Conservation (phyloP, 257 asterid genomes). For the Solanum paucissectum region DNA sequence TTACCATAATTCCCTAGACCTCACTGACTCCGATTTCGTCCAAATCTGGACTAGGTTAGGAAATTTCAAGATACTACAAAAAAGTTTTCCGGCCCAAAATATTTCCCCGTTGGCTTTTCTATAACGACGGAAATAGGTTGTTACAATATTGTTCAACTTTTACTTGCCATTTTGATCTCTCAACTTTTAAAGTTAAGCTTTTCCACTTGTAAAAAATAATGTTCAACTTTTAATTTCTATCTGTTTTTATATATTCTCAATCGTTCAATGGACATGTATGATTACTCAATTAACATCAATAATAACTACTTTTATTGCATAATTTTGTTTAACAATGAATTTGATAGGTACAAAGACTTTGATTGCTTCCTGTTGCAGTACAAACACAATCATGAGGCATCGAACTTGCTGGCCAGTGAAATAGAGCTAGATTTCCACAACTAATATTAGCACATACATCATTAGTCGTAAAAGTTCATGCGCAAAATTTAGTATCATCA, state of each 20-base stretch:
- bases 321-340: neutral
- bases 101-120: too few relatives aligned
- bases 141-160: too few relatives aligned
- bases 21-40: too few relatives aligned
- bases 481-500: neutral
- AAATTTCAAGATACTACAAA: too few relatives aligned
- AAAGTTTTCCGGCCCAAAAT: too few relatives aligned
- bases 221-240: too few relatives aligned
- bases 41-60: too few relatives aligned
- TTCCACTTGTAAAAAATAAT: too few relatives aligned
- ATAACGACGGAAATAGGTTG: too few relatives aligned
- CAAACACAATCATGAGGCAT: neutral
- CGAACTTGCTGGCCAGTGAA: neutral
- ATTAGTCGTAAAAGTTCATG: neutral
- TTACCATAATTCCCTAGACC: too few relatives aligned
- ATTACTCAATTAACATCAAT: neutral
- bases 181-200: neutral
- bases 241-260: too few relatives aligned
- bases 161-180: neutral
- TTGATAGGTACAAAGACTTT: neutral
- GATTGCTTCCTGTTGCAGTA: neutral
- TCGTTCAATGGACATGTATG: neutral
- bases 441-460: neutral
- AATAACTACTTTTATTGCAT: neutral
- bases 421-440: neutral